Percentiles rank a stretch among this genome's conserved stretches.
These are phyloP conservation scores for Nicotiana paniculata DNA, from an alignment of 257 asterid genomes.

Conservation along the genomic window DNA sequence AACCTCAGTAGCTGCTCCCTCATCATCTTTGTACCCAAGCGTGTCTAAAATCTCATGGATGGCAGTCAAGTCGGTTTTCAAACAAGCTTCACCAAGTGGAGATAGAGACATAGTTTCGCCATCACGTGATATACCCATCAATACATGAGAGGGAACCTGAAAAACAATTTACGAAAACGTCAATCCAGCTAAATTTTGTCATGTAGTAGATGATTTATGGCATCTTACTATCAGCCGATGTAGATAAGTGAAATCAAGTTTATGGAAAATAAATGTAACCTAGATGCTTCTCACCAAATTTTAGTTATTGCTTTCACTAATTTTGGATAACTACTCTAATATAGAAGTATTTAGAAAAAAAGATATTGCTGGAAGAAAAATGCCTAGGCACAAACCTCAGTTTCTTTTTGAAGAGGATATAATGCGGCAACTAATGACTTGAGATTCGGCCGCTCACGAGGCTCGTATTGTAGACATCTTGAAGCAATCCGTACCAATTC, in stretches of 20 bases:
- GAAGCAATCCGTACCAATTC: conserved; percentile 86
- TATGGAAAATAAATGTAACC: background rate
- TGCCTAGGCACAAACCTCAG: conserved; percentile 46
- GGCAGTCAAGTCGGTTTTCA: conserved; percentile 84
- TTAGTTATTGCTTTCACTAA: background rate
- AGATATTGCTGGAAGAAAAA: background rate
- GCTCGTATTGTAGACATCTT: conserved; percentile 91
- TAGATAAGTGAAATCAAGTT: background rate
- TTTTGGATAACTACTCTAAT: background rate
- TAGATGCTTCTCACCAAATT: background rate
- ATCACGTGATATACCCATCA: conserved; percentile 66
- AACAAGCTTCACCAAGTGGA: conserved; percentile 95
- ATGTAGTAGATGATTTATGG: background rate
- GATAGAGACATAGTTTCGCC: conserved; percentile 40
- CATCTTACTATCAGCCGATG: background rate
- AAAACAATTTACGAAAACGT: conserved; percentile 1
- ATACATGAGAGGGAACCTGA: conserved; percentile 77
- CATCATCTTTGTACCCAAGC: conserved; percentile 88
- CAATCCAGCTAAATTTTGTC: background rate
- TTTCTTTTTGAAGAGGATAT: conserved; percentile 70
- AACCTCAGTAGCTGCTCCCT: conserved; percentile 88
- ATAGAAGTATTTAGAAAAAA: background rate
- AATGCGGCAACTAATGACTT: conserved; percentile 59
- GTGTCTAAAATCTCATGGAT: conserved; percentile 72
- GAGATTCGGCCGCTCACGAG: conserved; percentile 80